A percentile compares a stretch with the other conserved stretches of the same genome.
Evolutionary conservation across 2,329 filamentous ascomycete genomes (phyloP).

Genomic region (Gliomastix tumulicola): DNA sequence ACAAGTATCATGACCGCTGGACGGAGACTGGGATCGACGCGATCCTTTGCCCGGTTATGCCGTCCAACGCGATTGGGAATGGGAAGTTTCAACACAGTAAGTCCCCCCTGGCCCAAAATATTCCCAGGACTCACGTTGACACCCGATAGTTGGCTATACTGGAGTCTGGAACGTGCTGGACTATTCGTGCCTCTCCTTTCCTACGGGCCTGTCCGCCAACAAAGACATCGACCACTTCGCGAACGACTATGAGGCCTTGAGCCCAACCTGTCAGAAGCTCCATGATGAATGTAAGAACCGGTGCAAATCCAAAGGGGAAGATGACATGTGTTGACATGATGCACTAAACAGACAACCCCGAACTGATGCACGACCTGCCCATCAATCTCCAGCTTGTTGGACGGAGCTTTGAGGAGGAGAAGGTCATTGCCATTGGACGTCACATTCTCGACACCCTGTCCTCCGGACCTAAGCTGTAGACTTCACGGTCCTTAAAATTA

Average conservation of each 20-base stretch:
- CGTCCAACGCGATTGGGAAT: background rate
- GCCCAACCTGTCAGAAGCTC: slow-evolving; percentile 10
- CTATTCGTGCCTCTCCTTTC: slow-evolving; percentile 19
- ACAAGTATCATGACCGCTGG: slow-evolving; percentile 10
- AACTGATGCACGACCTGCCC: slow-evolving; percentile 15
- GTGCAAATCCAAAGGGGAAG: background rate
- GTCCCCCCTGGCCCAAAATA: slow-evolving; percentile 39
- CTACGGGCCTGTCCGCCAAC: slow-evolving; percentile 21
- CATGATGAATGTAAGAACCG: slow-evolving; percentile 12
- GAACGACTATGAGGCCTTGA: slow-evolving; percentile 10
- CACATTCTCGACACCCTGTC: background rate
- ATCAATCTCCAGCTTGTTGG: slow-evolving; percentile 16
- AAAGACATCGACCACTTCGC: slow-evolving; percentile 24
- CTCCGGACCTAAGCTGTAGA: too few relatives aligned
- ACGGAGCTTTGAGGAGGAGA: slow-evolving; percentile 14
- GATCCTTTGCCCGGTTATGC: slow-evolving; percentile 29
- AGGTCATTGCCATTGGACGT: slow-evolving; percentile 17
- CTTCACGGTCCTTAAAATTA: too few relatives aligned
- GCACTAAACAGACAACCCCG: slow-evolving; percentile 8
- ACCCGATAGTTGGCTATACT: slow-evolving; percentile 1
- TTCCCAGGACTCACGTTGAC: too few relatives aligned
- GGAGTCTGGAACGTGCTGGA: slow-evolving; percentile 1
- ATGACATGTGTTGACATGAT: slow-evolving; percentile 5
- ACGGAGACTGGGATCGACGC: slow-evolving; percentile 45
- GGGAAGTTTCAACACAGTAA: background rate